Evolutionary conservation across 805 yeast species (phyloP), one percentile per base, ranked within the genome.

Genomic region (Ogataea pignaliae): DNA sequence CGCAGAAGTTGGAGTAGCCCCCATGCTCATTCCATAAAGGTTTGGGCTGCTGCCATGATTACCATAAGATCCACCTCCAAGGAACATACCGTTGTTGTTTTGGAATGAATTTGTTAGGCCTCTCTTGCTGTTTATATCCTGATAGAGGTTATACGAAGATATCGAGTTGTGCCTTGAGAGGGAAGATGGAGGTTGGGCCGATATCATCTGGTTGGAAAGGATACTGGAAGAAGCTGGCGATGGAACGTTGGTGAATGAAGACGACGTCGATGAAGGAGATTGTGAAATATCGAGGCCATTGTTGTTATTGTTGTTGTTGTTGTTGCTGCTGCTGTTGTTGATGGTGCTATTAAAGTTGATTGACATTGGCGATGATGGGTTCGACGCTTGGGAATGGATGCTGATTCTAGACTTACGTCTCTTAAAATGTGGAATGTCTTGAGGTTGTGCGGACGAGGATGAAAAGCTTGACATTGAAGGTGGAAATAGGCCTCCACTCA

Each of bases 351-450:
- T 42, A 6, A 38, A 32, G 15, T 42, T 41, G 14, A 42, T 37
- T 15, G 47, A 34, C 39, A 49, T 39, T 14, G 64, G 64, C 16
- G 67, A 60, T 7, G 63, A 53, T 3, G 64, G 55, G 43, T 54
- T 58, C 2, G 66, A 58, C 9, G 16, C 29, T 21, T 47, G 46
- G 10, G 37, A 26, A 3, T 34, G 31, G 10, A 46, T 15, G 34
- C 45, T 34, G 10, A 41, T 47, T 46, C 51, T 55, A 9, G 67
- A 62, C 38, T 64, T 63, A 16, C 67, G 41, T 38, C 69, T 51
- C 39, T 65, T 65, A 34, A 59, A 57, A 29, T 30, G 33, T 14
- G 60, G 60, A 16, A 59, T 55, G 46, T 60, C 64, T 45, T 61
- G 63, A 13, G 63, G 60, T 47, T 58, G 60, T 16, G 56, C 44